Conservation (phyloP, 805 yeast genomes). For the Candida wancherniae region DNA sequence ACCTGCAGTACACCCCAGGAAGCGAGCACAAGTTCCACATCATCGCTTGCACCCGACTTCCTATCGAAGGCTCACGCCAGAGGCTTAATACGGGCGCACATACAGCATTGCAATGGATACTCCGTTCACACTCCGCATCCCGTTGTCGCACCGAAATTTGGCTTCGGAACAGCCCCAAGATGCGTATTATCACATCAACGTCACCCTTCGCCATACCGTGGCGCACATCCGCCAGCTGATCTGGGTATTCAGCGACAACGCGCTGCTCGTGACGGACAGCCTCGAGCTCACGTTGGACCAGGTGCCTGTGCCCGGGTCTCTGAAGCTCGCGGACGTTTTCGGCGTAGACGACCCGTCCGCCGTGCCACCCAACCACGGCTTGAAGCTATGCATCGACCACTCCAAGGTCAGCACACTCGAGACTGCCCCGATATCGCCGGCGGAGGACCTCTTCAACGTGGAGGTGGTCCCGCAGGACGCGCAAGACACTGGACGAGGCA, state of each 20-base stretch:
- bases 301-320: constrained; percentile 9
- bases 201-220: constrained; percentile 22
- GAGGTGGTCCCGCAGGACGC: no score
- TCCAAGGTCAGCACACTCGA: no score
- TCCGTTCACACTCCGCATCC: constrained; percentile 7
- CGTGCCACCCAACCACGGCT: constrained; percentile 1
- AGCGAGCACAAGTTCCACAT: no score
- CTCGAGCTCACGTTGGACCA: constrained; percentile 14
- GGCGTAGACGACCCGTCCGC: constrained; percentile 4
- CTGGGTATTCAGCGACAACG: constrained; percentile 25
- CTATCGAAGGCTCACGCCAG: no score
- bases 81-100: no score
- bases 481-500: no score
- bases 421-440: no score
- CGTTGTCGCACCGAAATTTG: constrained; percentile 5
- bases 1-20: no score
- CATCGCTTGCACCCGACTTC: no score
- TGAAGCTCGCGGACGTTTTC: constrained; percentile 14
- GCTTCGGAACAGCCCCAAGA: constrained; percentile 1
- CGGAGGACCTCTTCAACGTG: constrained; percentile 25
- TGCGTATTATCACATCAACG: constrained; percentile 9
- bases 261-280: constrained; percentile 24
- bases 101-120: no score
- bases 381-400: constrained; percentile 22
- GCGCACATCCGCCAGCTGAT: constrained; percentile 24